Conservation (phyloP, 1,284 basidiomycete genomes). For the Porodaedalea pini region DNA sequence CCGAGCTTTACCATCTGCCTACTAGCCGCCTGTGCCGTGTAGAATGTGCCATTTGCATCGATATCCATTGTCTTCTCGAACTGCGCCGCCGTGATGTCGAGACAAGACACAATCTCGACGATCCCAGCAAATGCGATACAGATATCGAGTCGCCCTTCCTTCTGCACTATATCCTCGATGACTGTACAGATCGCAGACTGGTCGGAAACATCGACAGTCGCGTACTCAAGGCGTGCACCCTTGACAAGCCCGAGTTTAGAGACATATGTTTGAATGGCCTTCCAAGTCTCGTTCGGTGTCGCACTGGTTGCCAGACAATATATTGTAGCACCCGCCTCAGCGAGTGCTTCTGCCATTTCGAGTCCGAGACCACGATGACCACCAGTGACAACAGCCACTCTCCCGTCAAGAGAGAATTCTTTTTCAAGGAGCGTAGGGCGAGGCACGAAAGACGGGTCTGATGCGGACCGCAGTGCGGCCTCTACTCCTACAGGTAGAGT, state of each 20-base stretch:
- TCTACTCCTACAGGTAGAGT: constrained; percentile 61
- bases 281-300: constrained; percentile 66
- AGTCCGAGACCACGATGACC: constrained; percentile 80
- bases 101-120: constrained; percentile 42
- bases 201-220: constrained; percentile 60
- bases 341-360: constrained; percentile 74
- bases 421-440: constrained; percentile 53
- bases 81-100: constrained; percentile 67
- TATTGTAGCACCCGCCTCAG: constrained; percentile 75
- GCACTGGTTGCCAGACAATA: constrained; percentile 74
- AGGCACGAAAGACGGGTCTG: constrained; percentile 32
- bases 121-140: constrained; percentile 79
- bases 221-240: constrained; percentile 64
- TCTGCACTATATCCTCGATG: constrained; percentile 56
- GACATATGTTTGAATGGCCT: constrained; percentile 51
- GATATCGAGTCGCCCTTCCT: constrained; percentile 63
- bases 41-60: constrained; percentile 74
- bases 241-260: constrained; percentile 39
- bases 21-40: constrained; percentile 37
- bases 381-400: constrained; percentile 74
- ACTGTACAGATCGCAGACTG: constrained; percentile 54
- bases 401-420: constrained; percentile 71
- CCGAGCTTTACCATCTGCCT: constrained; percentile 69
- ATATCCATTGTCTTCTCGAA: constrained; percentile 72
- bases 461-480: constrained; percentile 49